phyloP scores from a whole-genome alignment of 2,329 filamentous ascomycete species.

The Sclerotinia spermophila region DNA sequence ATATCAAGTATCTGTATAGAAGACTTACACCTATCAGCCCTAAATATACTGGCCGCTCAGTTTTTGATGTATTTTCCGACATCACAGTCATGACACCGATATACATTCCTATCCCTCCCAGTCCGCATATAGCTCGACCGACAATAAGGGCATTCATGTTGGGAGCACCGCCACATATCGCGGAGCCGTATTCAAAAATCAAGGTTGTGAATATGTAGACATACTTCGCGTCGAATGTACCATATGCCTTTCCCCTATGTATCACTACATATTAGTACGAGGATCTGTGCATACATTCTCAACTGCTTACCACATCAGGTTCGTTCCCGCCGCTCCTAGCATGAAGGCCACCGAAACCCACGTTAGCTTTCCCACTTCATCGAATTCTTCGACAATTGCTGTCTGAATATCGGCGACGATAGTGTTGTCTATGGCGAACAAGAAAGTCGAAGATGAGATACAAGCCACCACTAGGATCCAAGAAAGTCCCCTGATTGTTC shows the following conservation, averaged over 20 bases:
- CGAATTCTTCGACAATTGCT: conserved; percentile 38
- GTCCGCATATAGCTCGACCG: conserved; percentile 42
- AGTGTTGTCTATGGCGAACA: conserved; percentile 12
- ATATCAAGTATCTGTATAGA: not conserved
- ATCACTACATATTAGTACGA: not conserved
- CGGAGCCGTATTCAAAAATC: conserved; percentile 28
- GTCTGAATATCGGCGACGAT: conserved; percentile 46
- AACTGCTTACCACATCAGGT: not conserved
- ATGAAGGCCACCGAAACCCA: conserved; percentile 42
- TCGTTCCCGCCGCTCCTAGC: conserved; percentile 33
- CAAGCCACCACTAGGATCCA: not conserved
- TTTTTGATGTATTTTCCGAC: conserved; percentile 36
- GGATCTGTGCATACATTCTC: not conserved
- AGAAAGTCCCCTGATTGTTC: not conserved
- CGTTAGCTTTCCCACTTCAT: conserved; percentile 37
- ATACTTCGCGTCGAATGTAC: conserved; percentile 29
- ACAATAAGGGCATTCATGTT: conserved; percentile 44
- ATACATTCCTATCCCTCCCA: conserved; percentile 39
- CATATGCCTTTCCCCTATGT: conserved; percentile 28
- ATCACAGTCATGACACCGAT: conserved; percentile 38
- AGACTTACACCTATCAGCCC: not conserved
- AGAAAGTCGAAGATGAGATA: conserved; percentile 15
- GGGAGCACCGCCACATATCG: conserved; percentile 34
- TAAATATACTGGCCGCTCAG: conserved; percentile 31
- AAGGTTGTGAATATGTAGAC: conserved; percentile 25